These are phyloP conservation scores for Podila epicladia DNA, from an alignment of 192 early-diverging fungal species.

Conservation along the genomic window DNA sequence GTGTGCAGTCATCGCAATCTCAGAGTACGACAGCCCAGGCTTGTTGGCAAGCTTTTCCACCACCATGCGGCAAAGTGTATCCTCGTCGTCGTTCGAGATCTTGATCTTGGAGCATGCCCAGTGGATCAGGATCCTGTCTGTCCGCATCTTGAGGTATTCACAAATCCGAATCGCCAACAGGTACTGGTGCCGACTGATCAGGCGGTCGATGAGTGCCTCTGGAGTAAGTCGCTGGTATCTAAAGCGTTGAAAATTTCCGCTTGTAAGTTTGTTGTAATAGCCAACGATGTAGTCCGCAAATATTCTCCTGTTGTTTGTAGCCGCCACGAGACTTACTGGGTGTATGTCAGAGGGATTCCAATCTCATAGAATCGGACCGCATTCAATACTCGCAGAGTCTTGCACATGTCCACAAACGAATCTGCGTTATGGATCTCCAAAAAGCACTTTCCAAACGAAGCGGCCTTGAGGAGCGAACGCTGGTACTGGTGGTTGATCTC, in stretches of 20 bases:
- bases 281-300: background rate
- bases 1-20: conserved; percentile 93
- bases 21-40: conserved; percentile 85
- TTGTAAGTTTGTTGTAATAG: background rate
- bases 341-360: conserved; percentile 90
- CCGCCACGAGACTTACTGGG: conserved; percentile 68
- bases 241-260: background rate
- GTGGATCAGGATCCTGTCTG: conserved; percentile 87
- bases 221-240: conserved; percentile 80
- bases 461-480: conserved; percentile 86
- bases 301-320: background rate
- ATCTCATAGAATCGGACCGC: conserved; percentile 84
- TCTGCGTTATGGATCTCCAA: conserved; percentile 87
- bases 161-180: conserved; percentile 87
- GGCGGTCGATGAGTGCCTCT: conserved; percentile 83
- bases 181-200: conserved; percentile 87
- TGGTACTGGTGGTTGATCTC: conserved; percentile 85
- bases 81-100: conserved; percentile 85
- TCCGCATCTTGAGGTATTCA: conserved; percentile 82
- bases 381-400: conserved; percentile 88
- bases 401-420: conserved; percentile 89
- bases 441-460: conserved; percentile 94
- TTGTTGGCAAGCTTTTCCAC: conserved; percentile 80
- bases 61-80: conserved; percentile 82
- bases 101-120: conserved; percentile 99